phyloP scores from a whole-genome alignment of 2,329 filamentous ascomycete species.

The Pseudonectria buxi region DNA sequence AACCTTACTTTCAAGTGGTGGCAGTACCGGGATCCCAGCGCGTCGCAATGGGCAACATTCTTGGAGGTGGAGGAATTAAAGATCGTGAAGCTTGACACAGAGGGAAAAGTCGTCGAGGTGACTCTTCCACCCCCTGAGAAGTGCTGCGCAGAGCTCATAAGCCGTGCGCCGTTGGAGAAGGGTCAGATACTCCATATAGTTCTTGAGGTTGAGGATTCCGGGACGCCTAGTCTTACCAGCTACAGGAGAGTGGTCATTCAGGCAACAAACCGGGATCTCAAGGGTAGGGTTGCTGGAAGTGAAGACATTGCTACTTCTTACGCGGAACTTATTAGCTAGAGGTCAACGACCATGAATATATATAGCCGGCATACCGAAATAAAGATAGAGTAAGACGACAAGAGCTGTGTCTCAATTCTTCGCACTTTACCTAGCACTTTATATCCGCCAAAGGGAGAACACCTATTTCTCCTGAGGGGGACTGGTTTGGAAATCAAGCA shows the following conservation, averaged over 20 bases:
- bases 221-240: constrained; percentile 36
- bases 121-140: constrained; percentile 33
- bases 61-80: constrained; percentile 28
- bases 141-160: constrained; percentile 27
- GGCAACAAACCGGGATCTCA: constrained; percentile 23
- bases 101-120: constrained; percentile 26
- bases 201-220: constrained; percentile 40
- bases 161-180: constrained; percentile 26
- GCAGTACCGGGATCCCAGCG: constrained; percentile 35
- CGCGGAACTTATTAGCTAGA: constrained; percentile 1
- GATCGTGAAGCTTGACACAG: constrained; percentile 13
- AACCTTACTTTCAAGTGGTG: constrained; percentile 42
- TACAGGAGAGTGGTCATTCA: constrained; percentile 39
- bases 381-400: too few relatives aligned
- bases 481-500: too few relatives aligned
- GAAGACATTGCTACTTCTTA: constrained; percentile 11
- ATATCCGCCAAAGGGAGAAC: too few relatives aligned
- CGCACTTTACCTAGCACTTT: too few relatives aligned
- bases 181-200: constrained; percentile 43
- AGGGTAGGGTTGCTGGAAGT: constrained; percentile 11
- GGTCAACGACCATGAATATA: too few relatives aligned
- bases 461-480: too few relatives aligned
- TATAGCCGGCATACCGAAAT: too few relatives aligned
- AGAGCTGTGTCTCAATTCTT: too few relatives aligned
- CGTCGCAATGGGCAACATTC: constrained; percentile 34